Evolutionary conservation across 345 rosid species (phyloP), one percentile per base, ranked within the genome.

Genomic region (Physaria fendleri): DNA sequence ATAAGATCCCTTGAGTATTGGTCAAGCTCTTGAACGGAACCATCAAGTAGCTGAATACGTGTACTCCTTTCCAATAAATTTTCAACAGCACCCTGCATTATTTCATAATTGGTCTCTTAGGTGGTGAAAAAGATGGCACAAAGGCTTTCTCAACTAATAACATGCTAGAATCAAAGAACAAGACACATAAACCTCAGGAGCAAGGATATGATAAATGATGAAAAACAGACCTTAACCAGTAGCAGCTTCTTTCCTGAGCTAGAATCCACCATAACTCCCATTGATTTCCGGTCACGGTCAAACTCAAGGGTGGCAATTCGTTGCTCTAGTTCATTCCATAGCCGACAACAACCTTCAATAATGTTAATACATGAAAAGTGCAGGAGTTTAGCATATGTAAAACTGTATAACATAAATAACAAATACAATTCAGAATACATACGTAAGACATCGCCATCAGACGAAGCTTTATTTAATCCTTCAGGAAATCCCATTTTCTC

Each of bases 301-400:
- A 93, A 93, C 76, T 93, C 99, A 54, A 93, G 89, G 56, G 99
- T 89, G 38, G 95, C 99, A 79, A 87, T 78, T 55, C 97, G 81
- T 41, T 69, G 82, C 59, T 87, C 94, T 68, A 75, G 62, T 73
- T 76, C 66, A 65, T 62, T 83, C 99, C 96, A 93, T 27, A 64
- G 38, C 43, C 66, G 75, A 54, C 76, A 89, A 76, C 85, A 89
- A 59, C 90, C 99, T 93, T 64, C 7, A 5, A 42, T 44, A 51
- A 10, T 23, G 56, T 8, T 16, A 23, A 2, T 38, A 20, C 18
- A 17, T 22, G 32, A 16, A 23, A 20, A 11, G 25, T 5, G 32
- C 9, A 21, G 3, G 25, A 25, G 9, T 17, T 51, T 46, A 32
- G 60, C 45, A 17, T 28, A 8, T 30, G 3, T 28, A 15, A 41